Evolutionary conservation across 768 basidiomycete species (phyloP), one percentile per base, ranked within the genome.

Genomic region (Pleurotus giganteus): DNA sequence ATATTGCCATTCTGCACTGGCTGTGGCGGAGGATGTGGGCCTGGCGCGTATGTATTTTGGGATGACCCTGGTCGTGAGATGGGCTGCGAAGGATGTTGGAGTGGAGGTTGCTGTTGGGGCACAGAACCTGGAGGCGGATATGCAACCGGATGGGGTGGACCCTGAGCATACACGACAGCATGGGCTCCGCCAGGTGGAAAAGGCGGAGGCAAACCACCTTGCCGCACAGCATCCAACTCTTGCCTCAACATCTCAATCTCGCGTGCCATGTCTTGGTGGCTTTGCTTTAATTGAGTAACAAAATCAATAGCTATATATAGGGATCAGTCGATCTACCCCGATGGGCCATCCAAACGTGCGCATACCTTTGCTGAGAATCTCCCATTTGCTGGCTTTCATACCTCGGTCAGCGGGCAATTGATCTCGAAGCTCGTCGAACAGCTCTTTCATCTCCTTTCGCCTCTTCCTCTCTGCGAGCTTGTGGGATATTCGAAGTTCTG

Each of bases 331-430:
- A 37, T 51, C 49, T 51, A 37, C 19, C 31, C 34, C 31, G 32
- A 24, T 51, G 21, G 19, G 15, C 31, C 31, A 34, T 37, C 23
- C 9, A 17, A 32, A n/a, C 34, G 27, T 17, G 21, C 37, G 68
- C 79, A 59, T 60, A 91, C 95, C 91, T 85, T 97, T 96, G 71
- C 88, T 95, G 29, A 99, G 73, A 58, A 98, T 98, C 75, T 99
- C 97, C 97, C 96, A 98, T 74, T 99, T 99, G 74, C 91, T 94
- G 17, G 93, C 89, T 67, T 98, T 98, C 86, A 94, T 91, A 39
- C 89, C 94, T 50, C 89, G 83, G 74, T 94, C 94, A 49, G 88
- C 88, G 1, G 97, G 97, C 23, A 99, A 74, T 63, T 91, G 85
- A 69, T 97, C 95, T 55, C 94, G 82, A 59, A 99, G 73, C 68